Conservation (phyloP, 495 filamentous ascomycete species). For the Hypoxylon fuscum region DNA sequence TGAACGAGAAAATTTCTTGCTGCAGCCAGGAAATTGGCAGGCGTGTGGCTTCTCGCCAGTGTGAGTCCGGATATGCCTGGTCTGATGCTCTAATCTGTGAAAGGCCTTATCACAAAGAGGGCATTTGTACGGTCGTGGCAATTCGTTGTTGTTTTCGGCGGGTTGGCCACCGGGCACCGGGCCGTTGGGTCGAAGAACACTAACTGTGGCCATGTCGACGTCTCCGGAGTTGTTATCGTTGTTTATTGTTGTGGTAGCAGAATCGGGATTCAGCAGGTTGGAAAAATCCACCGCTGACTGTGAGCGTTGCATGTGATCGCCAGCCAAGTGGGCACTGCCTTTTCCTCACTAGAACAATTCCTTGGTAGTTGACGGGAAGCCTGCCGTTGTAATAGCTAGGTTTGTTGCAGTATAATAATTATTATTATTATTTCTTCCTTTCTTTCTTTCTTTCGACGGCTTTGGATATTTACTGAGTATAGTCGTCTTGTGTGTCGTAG, state of each 20-base stretch:
- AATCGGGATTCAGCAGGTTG: conserved; percentile 77
- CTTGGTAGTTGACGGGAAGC: conserved; percentile 10
- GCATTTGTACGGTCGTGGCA: conserved; percentile 97
- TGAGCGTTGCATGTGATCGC: conserved; percentile 76
- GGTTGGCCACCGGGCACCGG: conserved; percentile 66
- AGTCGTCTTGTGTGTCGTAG: conserved; percentile 9
- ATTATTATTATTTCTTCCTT: conserved; percentile 4
- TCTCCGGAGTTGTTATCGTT: conserved; percentile 44
- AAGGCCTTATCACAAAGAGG: conserved; percentile 98
- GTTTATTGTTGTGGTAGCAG: conserved; percentile 43
- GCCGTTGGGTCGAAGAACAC: conserved; percentile 76
- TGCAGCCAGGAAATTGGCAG: conserved; percentile 93
- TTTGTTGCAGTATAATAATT: not conserved
- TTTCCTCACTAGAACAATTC: conserved; percentile 31
- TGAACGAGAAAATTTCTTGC: conserved; percentile 95
- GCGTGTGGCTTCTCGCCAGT: conserved; percentile 98
- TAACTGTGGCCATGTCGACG: conserved; percentile 72
- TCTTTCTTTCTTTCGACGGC: not conserved
- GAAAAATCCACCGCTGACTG: conserved; percentile 78
- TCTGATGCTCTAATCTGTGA: conserved; percentile 98
- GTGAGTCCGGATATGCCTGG: conserved; percentile 95
- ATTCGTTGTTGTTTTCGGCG: conserved; percentile 65
- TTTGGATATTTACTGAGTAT: conserved; percentile 2
- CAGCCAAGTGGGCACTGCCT: conserved; percentile 45
- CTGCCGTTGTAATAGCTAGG: conserved; percentile 7